Conservation (phyloP, 2,329 filamentous ascomycete species). For the Pseudonectria buxi region DNA sequence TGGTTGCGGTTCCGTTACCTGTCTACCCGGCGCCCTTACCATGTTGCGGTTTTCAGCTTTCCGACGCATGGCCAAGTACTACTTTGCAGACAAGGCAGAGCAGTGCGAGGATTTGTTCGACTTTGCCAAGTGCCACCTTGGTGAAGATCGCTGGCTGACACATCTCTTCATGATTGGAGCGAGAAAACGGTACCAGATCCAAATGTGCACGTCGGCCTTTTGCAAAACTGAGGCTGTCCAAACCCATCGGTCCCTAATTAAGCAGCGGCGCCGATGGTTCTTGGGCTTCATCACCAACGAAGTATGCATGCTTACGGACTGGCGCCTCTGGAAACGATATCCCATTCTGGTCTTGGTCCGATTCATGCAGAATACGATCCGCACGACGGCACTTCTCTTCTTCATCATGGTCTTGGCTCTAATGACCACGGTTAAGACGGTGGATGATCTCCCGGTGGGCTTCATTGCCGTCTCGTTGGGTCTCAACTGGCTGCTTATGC, state of each 20-base stretch:
- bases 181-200: conserved; percentile 87
- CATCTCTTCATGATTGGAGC: conserved; percentile 99
- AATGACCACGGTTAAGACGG: conserved; percentile 71
- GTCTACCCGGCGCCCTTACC: conserved; percentile 88
- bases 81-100: conserved; percentile 95
- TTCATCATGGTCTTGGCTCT: conserved; percentile 89
- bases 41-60: conserved; percentile 96
- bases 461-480: conserved; percentile 92
- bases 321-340: conserved; percentile 85
- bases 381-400: conserved; percentile 88
- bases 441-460: conserved; percentile 76
- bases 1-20: conserved; percentile 88
- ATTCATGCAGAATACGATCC: conserved; percentile 93
- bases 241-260: conserved; percentile 75
- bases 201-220: conserved; percentile 95
- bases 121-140: conserved; percentile 89
- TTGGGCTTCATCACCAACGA: conserved; percentile 97
- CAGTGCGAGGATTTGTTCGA: conserved; percentile 95
- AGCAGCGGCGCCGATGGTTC: conserved; percentile 95
- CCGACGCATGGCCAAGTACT: conserved; percentile 93
- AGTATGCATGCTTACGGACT: conserved; percentile 94
- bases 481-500: conserved; percentile 90
- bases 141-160: conserved; percentile 93
- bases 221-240: conserved; percentile 98
- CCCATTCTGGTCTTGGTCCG: conserved; percentile 78